Evolutionary conservation across 805 yeast species (phyloP).

Genomic region (Tetrapisispora pingtungensis): DNA sequence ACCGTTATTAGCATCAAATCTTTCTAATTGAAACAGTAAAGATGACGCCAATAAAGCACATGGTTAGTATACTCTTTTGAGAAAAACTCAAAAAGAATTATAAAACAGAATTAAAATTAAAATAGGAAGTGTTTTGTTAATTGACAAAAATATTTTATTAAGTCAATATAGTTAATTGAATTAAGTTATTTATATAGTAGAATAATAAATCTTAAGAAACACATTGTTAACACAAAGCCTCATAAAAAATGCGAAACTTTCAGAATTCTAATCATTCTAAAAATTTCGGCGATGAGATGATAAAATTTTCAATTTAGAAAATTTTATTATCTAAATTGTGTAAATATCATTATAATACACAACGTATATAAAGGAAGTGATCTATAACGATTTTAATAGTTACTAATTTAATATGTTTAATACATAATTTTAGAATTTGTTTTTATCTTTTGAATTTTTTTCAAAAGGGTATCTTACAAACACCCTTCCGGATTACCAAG

Average conservation of each 20-base stretch:
- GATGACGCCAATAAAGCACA: constrained; percentile 28
- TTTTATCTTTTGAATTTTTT: background rate
- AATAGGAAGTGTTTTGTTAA: too few species aligned
- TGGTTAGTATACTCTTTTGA: constrained; percentile 8
- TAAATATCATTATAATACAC: too few species aligned
- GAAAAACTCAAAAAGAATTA: background rate
- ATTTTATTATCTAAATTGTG: too few species aligned
- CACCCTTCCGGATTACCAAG: constrained; percentile 29
- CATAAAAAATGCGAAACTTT: background rate
- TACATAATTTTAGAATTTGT: too few species aligned
- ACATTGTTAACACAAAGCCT: background rate
- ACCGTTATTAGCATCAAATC: constrained; percentile 22
- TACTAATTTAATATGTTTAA: too few species aligned
- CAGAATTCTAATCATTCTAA: background rate
- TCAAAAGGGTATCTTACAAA: constrained; percentile 2
- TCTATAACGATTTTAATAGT: too few species aligned
- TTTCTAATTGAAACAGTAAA: constrained; percentile 4
- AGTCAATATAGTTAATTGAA: too few species aligned
- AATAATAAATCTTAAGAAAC: too few species aligned
- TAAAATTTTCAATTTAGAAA: too few species aligned
- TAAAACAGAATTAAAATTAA: background rate
- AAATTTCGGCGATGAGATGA: constrained; percentile 1
- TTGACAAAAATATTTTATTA: too few species aligned
- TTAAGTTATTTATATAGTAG: too few species aligned
- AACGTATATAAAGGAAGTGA: background rate